These are phyloP conservation scores for Pouteria glomerata DNA, from an alignment of 148 eudicot species.

Conservation along the genomic window DNA sequence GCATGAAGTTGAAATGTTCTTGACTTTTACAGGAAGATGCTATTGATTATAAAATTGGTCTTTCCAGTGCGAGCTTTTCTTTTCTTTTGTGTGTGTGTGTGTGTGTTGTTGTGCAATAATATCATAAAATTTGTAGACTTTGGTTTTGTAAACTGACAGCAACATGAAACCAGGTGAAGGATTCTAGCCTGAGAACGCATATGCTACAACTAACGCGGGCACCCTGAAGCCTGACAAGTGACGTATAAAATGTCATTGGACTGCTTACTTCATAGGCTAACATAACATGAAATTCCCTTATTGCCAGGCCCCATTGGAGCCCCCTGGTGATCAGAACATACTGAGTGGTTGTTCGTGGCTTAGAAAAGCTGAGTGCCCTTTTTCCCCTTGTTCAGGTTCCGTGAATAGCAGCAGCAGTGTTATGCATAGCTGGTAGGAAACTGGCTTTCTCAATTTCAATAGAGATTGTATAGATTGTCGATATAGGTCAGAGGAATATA, in stretches of 20 bases:
- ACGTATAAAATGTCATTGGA: constrained; percentile 26
- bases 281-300: constrained; percentile 5
- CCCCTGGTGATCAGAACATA: not conserved
- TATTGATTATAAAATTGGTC: not conserved
- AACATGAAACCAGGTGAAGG: constrained; percentile 79
- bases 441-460: not conserved
- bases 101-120: too few species aligned
- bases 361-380: not conserved
- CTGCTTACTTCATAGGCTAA: constrained; percentile 16
- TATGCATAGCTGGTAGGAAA: constrained; percentile 10
- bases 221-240: constrained; percentile 25
- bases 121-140: not conserved
- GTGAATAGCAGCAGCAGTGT: not conserved
- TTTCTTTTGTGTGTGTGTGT: too few species aligned
- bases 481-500: constrained; percentile 1
- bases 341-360: not conserved
- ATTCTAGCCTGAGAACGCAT: constrained; percentile 62
- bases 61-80: too few species aligned
- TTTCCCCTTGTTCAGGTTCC: not conserved
- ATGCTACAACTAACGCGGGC: constrained; percentile 43
- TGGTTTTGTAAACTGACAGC: too few species aligned
- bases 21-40: not conserved
- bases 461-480: not conserved
- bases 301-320: not conserved
- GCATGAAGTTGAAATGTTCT: not conserved